Base-by-base conservation (phyloP, 306 rosid species). In the Aeschynomene evenia region DNA sequence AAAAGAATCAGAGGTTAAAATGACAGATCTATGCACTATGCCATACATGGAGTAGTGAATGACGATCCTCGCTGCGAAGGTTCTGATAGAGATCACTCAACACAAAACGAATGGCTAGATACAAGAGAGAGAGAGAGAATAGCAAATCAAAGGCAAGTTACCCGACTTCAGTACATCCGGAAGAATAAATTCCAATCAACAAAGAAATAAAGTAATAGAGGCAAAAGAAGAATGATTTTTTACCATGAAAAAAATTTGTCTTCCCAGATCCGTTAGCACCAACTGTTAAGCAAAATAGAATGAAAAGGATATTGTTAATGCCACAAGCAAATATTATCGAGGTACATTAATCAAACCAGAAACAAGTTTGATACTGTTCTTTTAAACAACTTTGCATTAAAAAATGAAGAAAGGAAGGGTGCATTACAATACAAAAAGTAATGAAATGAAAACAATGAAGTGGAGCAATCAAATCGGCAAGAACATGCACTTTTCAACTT, bases 241-340 rank as follows among this genome's bases (percentile, higher is more conserved):
- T 78, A 94, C 99, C 99, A 71, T 94, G 92, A 77, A 94, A 94
- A 79, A 94, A 94, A 82, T 94, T 94, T 24, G 99, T 77, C 83
- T 94, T 94, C 40, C 99, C 99, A 70, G 99, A 94, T 54, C 99
- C 99, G 84, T 94, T 94, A 49, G 99, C 97, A 80, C 99, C 99
- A 72, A 94, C 99, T 94, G 91, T 72, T 74, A 52, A 31, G 24
- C 61, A 61, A 63, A 12, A 39, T 9, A 3, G 11, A 67, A 21
- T 36, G 12, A 76, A 49, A 26, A 60, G 59, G 22, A 78, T 52
- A 74, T 36, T 28, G 18, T 53, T 13, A 4, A 43, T 60, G 43
- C 34, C 42, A 70, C 19, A 12, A 48, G 63, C 2, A 54, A 52
- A 50, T 60, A 79, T 40, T 48, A 21, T 8, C 3, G 46, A 34